Conservation (phyloP, 2,329 filamentous ascomycete species). For the Hymenoscyphus repandus region DNA sequence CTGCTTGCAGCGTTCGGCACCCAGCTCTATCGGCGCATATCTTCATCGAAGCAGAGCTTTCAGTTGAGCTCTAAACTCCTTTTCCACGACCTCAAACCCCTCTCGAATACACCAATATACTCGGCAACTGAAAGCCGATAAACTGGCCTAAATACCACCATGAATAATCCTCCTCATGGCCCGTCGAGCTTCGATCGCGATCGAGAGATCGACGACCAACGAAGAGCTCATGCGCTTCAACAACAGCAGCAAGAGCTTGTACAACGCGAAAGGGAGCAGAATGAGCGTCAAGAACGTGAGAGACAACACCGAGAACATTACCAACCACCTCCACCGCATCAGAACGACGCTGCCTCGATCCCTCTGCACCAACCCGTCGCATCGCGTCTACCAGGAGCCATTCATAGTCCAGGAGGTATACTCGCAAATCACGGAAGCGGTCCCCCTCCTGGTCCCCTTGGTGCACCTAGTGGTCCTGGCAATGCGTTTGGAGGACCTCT, state of each 20-base stretch:
- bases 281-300: constrained; percentile 48
- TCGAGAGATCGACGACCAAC: constrained; percentile 45
- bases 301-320: constrained; percentile 58
- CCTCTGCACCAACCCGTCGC: constrained; percentile 94
- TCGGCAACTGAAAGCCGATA: neutral
- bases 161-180: constrained; percentile 31
- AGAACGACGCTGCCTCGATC: constrained; percentile 82
- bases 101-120: neutral
- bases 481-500: constrained; percentile 50
- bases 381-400: constrained; percentile 70
- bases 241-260: constrained; percentile 50
- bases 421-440: constrained; percentile 67
- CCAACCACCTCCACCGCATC: constrained; percentile 65
- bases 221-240: constrained; percentile 47
- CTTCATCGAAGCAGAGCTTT: constrained; percentile 3
- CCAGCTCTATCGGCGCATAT: neutral
- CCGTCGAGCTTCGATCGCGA: constrained; percentile 31
- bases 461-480: constrained; percentile 31
- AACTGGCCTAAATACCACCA: constrained; percentile 3
- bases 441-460: constrained; percentile 44
- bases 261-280: constrained; percentile 43
- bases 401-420: constrained; percentile 88
- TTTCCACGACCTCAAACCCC: neutral
- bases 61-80: neutral
- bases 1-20: neutral